Base-by-base conservation (phyloP, 257 asterid genomes). In the Ehretia macrophylla region DNA sequence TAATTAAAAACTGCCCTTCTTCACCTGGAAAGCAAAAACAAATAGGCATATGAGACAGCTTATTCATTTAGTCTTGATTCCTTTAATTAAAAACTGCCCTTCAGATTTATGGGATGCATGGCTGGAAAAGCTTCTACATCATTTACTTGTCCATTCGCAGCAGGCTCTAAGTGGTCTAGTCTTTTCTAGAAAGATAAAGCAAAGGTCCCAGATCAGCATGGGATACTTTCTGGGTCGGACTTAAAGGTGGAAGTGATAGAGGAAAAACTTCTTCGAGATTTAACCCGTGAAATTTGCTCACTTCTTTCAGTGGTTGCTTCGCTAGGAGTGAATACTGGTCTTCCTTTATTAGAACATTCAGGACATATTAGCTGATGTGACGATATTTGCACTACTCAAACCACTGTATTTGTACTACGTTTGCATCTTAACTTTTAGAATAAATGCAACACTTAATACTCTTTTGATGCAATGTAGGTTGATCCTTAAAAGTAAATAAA, bases 1-100 rank as follows among this genome's bases (percentile, higher is more conserved):
- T 92, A 58, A 77, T 83, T 61, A 88, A 74, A 77, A 76, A 35
- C 71, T 88, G 94, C 37, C 99, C 96, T 70, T 59, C 65, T 46
- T 88, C 90, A 95, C 75, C 88, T 62, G 91, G 75, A 76, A 86
- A 75, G 66, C 85, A 86, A 62, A 80, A 88, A 73, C 82, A 86
- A 72, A 87, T 76, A 86, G 99, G 82, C 97, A 93, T 72, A 73
- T 89, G 63, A 84, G 87, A 79, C 97, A 79, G 81, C 85, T 93
- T 56, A 71, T 86, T 60, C 99, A 93, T 77, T 81, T 66, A 69
- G 74, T 70, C 55, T 46, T 93, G 69, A 70, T 85, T 75, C 97
- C 95, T 23, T 52, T 93, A 58, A 77, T 83, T 61, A 88, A 74
- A 77, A 76, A 32, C 71, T 88, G 94, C 32, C 99, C 96, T 71